Evolutionary conservation across 495 filamentous ascomycete genomes (phyloP).

Genomic region (Tuber aestivum): DNA sequence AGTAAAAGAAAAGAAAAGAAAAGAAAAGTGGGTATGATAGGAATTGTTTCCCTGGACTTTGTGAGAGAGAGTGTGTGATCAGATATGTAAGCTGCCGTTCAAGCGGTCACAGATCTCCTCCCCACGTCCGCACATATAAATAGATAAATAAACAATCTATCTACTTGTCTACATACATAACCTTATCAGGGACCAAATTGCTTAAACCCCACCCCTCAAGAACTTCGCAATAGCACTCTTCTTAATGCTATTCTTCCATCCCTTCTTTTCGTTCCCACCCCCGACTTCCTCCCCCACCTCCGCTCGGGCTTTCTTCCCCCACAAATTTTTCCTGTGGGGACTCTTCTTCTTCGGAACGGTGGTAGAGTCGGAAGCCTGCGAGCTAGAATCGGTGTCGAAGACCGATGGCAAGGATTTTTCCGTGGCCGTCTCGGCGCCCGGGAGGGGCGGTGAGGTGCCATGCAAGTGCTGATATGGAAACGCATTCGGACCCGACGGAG

Average conservation of each 20-base stretch:
- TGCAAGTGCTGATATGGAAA: background rate
- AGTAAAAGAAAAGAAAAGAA: background rate
- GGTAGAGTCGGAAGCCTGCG: background rate
- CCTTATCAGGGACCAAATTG: background rate
- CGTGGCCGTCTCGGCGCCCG: background rate
- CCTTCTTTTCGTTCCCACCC: background rate
- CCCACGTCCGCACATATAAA: background rate
- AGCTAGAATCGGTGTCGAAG: background rate
- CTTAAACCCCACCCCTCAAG: background rate
- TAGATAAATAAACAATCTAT: background rate
- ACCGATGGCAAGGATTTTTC: background rate
- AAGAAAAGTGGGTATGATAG: too few relatives aligned
- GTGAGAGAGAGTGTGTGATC: background rate
- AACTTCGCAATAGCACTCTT: background rate
- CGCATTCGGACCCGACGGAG: background rate
- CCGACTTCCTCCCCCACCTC: background rate
- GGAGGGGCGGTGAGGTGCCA: background rate
- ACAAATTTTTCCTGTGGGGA: background rate
- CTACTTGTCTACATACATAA: background rate
- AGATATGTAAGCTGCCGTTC: background rate
- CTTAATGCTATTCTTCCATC: background rate
- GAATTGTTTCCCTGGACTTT: too few relatives aligned
- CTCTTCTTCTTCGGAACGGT: background rate
- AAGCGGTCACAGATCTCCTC: background rate
- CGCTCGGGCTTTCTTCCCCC: background rate